Evolutionary conservation across 2,329 filamentous ascomycete genomes (phyloP).

Genomic region (Mycosphaerella arachidis): DNA sequence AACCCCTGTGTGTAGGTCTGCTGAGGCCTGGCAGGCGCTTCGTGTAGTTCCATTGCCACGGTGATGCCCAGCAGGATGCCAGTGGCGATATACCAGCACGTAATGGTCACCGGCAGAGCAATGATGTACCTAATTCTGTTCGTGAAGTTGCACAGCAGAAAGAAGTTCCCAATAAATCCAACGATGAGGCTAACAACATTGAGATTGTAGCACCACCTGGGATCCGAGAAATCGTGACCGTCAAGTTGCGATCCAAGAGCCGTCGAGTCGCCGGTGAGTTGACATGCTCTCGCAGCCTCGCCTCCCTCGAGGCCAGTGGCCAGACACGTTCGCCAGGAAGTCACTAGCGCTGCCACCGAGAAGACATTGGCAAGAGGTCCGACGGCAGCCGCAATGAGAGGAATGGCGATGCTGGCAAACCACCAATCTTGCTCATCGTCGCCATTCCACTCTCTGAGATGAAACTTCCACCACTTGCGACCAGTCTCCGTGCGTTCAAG

Average conservation of each 20-base stretch:
- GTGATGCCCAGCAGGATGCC: constrained; percentile 63
- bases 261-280: constrained; percentile 20
- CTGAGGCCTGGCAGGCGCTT: constrained; percentile 44
- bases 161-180: constrained; percentile 73
- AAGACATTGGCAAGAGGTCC: constrained; percentile 84
- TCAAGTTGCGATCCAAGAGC: constrained; percentile 45
- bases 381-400: constrained; percentile 73
- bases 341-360: constrained; percentile 80
- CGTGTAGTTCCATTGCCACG: constrained; percentile 60
- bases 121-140: constrained; percentile 72
- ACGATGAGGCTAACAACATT: constrained; percentile 74
- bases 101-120: constrained; percentile 76
- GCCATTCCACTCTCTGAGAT: constrained; percentile 30
- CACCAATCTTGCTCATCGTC: constrained; percentile 34
- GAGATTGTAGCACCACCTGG: constrained; percentile 66
- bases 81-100: constrained; percentile 67
- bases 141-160: constrained; percentile 83
- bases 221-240: constrained; percentile 60
- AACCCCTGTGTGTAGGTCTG: constrained; percentile 72
- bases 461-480: constrained; percentile 22
- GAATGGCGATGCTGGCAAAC: constrained; percentile 36
- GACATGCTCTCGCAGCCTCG: constrained; percentile 35
- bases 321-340: constrained; percentile 65
- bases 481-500: constrained; percentile 10
- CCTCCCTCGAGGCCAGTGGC: constrained; percentile 40